Base-by-base conservation (phyloP, 257 asterid genomes). In the Solanum etuberosum region DNA sequence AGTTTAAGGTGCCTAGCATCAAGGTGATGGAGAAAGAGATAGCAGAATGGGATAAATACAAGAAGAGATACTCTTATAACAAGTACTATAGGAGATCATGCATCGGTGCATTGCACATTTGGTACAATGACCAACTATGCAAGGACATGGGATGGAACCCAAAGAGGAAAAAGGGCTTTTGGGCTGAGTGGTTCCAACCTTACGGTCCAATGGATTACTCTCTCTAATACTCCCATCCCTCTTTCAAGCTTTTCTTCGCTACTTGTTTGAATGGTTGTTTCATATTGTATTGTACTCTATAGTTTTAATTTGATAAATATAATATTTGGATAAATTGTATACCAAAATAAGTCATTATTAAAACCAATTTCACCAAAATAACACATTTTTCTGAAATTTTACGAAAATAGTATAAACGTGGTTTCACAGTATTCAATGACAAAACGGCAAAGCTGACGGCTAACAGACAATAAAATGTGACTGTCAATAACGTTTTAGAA, bases 121-220 rank as follows among this genome's bases (percentile, higher is more conserved):
- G 94, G 94, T 88, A 88, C 81, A 89, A 89, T 59, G 95, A 94
- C 86, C 92, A 85, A 86, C 84, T 94, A 21, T 94, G 94, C 54
- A 91, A 86, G 83, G 97, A 94, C 83, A 93, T 94, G 92, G 94
- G 93, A 16, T 88, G 89, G 88, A 91, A 92, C 32, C 93, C 90
- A 5, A 87, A 59, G 32, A 83, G 93, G 67, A 93, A 93, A 82
- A 91, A 80, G 65, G 91, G 93, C 18, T 68, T 89, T 40, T 85
- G 91, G 37, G 57, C 87, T 40, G 94, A 91, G 31, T 87, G 86
- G 91, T 92, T 93, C 18, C 88, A 91, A 87, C 92, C 96, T 9
- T 92, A 92, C 34, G 93, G 91, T 31, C 93, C 93, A 40, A 48
- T 35, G 86, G 94, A 92, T 74, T 92, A 93, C 70, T 88, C 88